A percentile compares a stretch with the other conserved stretches of the same genome.
These are phyloP conservation scores for Aphanomyces astaci DNA, from an alignment of 352 stramenopile genomes.

Conservation along the genomic window DNA sequence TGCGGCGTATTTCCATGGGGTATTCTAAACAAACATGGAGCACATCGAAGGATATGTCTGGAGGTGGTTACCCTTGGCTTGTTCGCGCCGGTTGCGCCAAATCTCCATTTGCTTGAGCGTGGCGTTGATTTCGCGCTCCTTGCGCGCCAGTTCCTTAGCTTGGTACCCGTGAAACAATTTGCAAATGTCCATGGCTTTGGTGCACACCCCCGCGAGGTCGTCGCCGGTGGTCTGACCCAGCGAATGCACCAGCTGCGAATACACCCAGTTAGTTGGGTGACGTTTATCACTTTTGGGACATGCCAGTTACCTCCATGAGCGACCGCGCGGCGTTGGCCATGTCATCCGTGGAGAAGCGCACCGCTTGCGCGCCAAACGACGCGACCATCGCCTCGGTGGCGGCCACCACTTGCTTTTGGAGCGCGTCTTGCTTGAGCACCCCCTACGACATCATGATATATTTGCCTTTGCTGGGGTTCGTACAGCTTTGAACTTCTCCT, in stretches of 20 bases:
- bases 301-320: conserved; percentile 38
- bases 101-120: conserved; percentile 53
- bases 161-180: conserved; percentile 42
- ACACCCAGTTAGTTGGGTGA: too few relatives aligned
- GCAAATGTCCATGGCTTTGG: conserved; percentile 37
- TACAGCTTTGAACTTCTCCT: conserved; percentile 22
- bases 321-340: conserved; percentile 30
- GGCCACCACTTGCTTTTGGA: conserved; percentile 31
- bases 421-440: conserved; percentile 16
- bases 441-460: background rate
- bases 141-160: conserved; percentile 40
- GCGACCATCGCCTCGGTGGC: conserved; percentile 41
- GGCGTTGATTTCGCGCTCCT: conserved; percentile 46
- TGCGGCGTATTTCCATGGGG: conserved; percentile 39
- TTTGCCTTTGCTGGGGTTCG: background rate
- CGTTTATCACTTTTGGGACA: too few relatives aligned
- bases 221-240: conserved; percentile 47
- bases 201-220: conserved; percentile 37
- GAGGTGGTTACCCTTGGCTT: conserved; percentile 29
- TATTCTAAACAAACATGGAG: conserved; percentile 30
- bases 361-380: conserved; percentile 31
- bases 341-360: conserved; percentile 30
- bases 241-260: conserved; percentile 22
- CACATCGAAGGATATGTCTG: background rate
- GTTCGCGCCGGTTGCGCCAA: conserved; percentile 50